Evolutionary conservation across 345 rosid species (phyloP), one percentile per base, ranked within the genome.

Genomic region (Orychophragmus violaceus): DNA sequence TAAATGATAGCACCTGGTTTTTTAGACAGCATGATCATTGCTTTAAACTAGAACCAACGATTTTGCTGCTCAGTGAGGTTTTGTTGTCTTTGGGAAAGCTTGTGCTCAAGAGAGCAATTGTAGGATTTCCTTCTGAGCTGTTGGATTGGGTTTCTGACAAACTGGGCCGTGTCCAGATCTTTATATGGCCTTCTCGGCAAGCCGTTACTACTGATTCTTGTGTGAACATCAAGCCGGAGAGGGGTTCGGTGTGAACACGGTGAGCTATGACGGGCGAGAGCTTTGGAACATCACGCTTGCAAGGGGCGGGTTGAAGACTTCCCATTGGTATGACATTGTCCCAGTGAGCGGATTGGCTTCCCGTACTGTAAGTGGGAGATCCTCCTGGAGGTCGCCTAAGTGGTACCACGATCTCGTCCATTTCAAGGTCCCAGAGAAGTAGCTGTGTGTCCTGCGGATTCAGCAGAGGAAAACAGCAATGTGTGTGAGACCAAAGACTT

Each of bases 311-410:
- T 74, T 91, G 99, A 62, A 95, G 81, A 46, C 87, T 84, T 42
- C 97, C 95, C 60, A 85, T 46, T 6, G 96, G 95, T 67, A 63
- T 62, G 30, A 63, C 70, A 62, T 76, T 94, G 85, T 95, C 99
- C 97, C 99, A 95, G 63, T 95, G 99, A 18, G 97, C 77, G 32
- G 99, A 91, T 69, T 90, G 99, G 83, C 97, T 95, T 75, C 99
- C 99, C 2, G 95, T 70, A 57, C 95, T 89, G 80, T 81, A 87
- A 59, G 97, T 88, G 12, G 97, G 99, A 18, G 99, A 91, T 39
- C 97, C 99, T 68, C 96, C 99, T 57, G 95, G 87, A 30, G 84
- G 64, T 69, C 97, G 80, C 17, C 99, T 89, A 29, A 88, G 71
- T 54, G 99, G 99, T 78, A 91, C 97, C 28, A 95, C 96, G 39